These are phyloP conservation scores for Fagopyrum homotropicum DNA, from an alignment of 148 eudicot genomes.

Conservation along the genomic window DNA sequence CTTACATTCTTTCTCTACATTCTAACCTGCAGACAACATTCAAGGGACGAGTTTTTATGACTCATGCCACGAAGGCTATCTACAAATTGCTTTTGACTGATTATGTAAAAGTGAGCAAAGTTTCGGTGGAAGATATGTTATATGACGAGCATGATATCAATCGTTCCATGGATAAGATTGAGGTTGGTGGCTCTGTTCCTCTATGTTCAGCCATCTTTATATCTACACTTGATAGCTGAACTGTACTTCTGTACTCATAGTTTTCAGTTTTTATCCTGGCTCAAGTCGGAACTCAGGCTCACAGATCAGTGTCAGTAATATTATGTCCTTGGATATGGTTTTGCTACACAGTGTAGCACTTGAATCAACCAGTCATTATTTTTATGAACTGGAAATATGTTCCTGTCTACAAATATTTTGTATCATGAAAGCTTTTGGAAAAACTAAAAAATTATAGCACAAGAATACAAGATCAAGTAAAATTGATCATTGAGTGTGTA, in stretches of 20 bases:
- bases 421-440: not conserved
- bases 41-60: slow-evolving; percentile 92
- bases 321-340: not conserved
- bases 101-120: slow-evolving; percentile 97
- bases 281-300: too few species aligned
- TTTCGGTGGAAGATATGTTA: slow-evolving; percentile 94
- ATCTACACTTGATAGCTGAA: not conserved
- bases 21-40: slow-evolving; percentile 55
- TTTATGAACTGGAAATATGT: not conserved
- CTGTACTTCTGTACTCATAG: not conserved
- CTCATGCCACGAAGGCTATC: slow-evolving; percentile 94
- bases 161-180: slow-evolving; percentile 95
- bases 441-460: not conserved
- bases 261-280: not conserved
- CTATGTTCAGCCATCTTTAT: not conserved
- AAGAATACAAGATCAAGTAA: not conserved
- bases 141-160: slow-evolving; percentile 86
- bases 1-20: not conserved
- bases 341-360: not conserved
- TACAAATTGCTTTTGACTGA: slow-evolving; percentile 85
- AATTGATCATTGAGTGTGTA: not conserved
- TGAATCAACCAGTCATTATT: not conserved
- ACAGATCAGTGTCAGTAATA: not conserved
- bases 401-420: not conserved
- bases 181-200: slow-evolving; percentile 32